Conservation (phyloP, 495 filamentous ascomycete genomes). For the Penicillium nucicola region DNA sequence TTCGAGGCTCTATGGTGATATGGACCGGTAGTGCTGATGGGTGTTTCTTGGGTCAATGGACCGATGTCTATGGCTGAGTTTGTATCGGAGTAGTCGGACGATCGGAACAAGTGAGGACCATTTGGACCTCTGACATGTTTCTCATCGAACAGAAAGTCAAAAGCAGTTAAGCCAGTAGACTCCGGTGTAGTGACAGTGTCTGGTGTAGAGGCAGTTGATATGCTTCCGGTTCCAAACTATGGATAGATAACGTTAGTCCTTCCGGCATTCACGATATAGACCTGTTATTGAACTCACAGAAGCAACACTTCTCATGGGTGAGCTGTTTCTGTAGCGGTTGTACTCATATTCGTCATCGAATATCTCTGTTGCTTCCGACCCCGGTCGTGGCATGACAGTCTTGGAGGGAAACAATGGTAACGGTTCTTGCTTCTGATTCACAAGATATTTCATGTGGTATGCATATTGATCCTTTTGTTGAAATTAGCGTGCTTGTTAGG, state of each 20-base stretch:
- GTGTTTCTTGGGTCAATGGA: background rate
- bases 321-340: background rate
- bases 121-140: conserved; percentile 55
- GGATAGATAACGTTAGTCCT: too few species aligned
- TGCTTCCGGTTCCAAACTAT: conserved; percentile 14
- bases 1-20: conserved; percentile 36
- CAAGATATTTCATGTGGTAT: conserved; percentile 1
- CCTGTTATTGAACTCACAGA: background rate
- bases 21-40: background rate
- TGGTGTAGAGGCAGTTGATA: conserved; percentile 13
- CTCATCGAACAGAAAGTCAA: conserved; percentile 43
- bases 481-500: too few species aligned
- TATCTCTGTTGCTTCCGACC: conserved; percentile 65
- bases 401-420: conserved; percentile 4
- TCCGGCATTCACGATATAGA: too few species aligned
- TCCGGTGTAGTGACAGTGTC: conserved; percentile 13
- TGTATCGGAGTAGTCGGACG: background rate
- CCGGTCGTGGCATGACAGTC: background rate
- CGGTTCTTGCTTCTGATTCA: conserved; percentile 4
- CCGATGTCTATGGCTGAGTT: background rate
- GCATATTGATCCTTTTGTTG: conserved; percentile 1
- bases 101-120: conserved; percentile 49
- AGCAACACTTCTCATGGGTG: background rate
- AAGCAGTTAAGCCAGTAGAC: conserved; percentile 17
- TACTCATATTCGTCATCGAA: conserved; percentile 58